A percentile compares a stretch with the other conserved stretches of the same genome.
Evolutionary conservation across 2,329 filamentous ascomycete genomes (phyloP).

Genomic region (Fusarium sp.): DNA sequence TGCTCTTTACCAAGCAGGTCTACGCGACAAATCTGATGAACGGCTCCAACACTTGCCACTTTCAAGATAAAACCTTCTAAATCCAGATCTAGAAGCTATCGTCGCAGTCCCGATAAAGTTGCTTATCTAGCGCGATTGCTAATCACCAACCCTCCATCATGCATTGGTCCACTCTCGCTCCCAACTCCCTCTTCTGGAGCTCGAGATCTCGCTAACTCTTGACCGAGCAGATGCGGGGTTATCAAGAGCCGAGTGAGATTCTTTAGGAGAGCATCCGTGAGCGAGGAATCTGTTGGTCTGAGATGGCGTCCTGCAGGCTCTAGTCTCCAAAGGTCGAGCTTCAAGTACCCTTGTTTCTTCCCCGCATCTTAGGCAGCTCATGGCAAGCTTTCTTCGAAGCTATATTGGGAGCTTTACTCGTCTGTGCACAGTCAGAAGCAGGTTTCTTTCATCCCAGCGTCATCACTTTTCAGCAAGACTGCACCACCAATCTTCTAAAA

Average conservation of each 20-base stretch:
- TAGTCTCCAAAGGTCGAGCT: background rate
- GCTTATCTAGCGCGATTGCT: background rate
- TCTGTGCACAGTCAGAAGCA: background rate
- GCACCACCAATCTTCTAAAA: background rate
- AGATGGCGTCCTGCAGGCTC: background rate
- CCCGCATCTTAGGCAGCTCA: background rate
- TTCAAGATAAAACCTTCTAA: background rate
- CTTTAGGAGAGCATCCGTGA: background rate
- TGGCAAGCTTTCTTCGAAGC: background rate
- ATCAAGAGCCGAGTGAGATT: background rate
- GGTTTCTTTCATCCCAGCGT: no score
- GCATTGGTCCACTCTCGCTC: background rate
- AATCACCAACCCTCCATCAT: background rate
- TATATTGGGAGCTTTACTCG: slow-evolving; percentile 3
- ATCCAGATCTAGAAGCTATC: background rate
- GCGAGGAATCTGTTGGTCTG: background rate
- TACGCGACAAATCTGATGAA: background rate
- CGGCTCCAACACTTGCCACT: background rate
- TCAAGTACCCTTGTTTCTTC: background rate
- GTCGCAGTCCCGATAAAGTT: background rate
- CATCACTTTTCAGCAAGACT: background rate
- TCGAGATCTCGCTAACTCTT: background rate
- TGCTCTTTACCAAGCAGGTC: background rate
- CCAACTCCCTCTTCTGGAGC: background rate
- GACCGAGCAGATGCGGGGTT: background rate